Base-by-base conservation (phyloP, 2,329 filamentous ascomycete genomes). In the Chalara sp. region DNA sequence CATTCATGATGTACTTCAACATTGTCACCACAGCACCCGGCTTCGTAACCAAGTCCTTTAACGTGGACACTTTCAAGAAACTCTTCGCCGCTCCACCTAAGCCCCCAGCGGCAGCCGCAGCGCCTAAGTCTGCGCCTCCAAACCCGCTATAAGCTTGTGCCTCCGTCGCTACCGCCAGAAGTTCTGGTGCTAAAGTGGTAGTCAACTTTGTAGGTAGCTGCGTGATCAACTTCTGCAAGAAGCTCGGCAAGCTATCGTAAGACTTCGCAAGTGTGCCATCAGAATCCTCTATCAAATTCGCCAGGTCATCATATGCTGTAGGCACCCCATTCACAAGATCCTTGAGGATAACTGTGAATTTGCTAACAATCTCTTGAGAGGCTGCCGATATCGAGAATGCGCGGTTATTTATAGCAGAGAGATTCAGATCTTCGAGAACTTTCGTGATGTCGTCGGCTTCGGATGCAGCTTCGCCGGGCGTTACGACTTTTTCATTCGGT, bases 291-390 rank as follows among this genome's bases (percentile, higher is more conserved):
- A 85, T 68, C 28, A 86, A 75, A 11, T 65, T 62, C 3, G 74
- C 82, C n/a, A 99, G 83, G 66, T 99, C 93, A 63, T 86, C 79
- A 68, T 95, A 96, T 3, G 93, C 93, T 0, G 92, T 96, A 3
- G 93, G 93, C 1, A 89, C 93, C 55, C 93, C 93, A 65, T 90
- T 91, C 62, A 93, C 81, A 12, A 96, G 79, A 66, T 99, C 93
- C 65, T 92, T 93, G 64, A 99, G 86, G 33, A 96, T 84, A 50
- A 90, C 76, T 1, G 89, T 95, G 75, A 99, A 99, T 55, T 84
- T 82, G 49, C 83, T 80, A 47, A 96, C 80, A 32, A 96, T 78
- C 56, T 89, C 85, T 54, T 89, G 83, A 0, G 89, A 92, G 60
- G 95, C 90, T 53, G 82, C 79, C n/a, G 87, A 88, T 51, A 96